Evolutionary conservation across 352 stramenopile species (phyloP).

Genomic region (Achlya hypogyna): DNA sequence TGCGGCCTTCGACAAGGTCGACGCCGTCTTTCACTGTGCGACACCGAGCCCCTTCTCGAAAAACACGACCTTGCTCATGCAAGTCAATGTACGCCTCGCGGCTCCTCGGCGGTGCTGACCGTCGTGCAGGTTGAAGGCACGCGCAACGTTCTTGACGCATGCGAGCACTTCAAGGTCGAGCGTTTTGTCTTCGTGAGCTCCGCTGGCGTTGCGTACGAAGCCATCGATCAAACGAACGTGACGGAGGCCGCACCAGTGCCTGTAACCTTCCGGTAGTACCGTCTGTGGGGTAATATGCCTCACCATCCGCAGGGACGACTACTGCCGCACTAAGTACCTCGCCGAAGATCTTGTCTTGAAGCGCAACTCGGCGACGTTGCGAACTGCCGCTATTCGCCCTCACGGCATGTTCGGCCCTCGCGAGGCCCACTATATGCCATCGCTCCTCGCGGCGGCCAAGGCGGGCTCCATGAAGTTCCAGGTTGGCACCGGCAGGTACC

Average conservation of each 20-base stretch:
- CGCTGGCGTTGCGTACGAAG: constrained; percentile 27
- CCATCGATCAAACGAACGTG: constrained; percentile 19
- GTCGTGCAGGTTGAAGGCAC: constrained; percentile 20
- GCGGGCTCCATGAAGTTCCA: constrained; percentile 14
- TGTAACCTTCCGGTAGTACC: constrained; percentile 7
- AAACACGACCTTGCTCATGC: constrained; percentile 16
- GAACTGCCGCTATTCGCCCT: constrained; percentile 18
- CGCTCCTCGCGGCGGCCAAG: constrained; percentile 10
- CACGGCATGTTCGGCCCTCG: constrained; percentile 27
- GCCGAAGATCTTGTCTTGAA: constrained; percentile 24
- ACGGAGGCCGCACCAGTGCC: constrained; percentile 23
- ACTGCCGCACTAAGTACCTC: constrained; percentile 21
- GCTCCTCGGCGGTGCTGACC: neutral
- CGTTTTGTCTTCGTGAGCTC: constrained; percentile 28
- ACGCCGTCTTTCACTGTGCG: constrained; percentile 23
- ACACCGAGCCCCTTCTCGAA: constrained; percentile 7
- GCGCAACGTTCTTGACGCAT: constrained; percentile 24
- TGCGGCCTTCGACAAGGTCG: neutral
- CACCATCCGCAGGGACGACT: constrained; percentile 16
- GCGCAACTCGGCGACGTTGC: neutral
- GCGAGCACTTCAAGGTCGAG: constrained; percentile 21
- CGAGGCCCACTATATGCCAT: constrained; percentile 23
- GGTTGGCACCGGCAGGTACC: constrained; percentile 22
- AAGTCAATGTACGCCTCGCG: constrained; percentile 10
- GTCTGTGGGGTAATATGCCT: neutral